Conservation (phyloP, 169 alveolate species). For the Plasmodium gaboni region DNA sequence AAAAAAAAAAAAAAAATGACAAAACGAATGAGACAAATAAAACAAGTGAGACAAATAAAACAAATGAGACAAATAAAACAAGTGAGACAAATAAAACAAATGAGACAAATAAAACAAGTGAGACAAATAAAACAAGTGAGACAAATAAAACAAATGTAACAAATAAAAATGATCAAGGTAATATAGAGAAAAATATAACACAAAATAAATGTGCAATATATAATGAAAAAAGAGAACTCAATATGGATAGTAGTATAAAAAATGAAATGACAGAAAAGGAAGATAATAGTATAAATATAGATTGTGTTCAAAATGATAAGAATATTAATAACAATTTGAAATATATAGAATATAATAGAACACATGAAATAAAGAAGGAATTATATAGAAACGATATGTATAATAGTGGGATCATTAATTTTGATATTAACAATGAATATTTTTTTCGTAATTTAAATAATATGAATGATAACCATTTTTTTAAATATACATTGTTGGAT, state of each 20-base stretch:
- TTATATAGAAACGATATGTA: neutral
- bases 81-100: neutral
- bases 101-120: neutral
- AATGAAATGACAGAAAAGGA: neutral
- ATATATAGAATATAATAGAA: neutral
- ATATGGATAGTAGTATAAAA: neutral
- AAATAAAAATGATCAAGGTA: no score
- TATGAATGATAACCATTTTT: neutral
- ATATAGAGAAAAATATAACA: no score
- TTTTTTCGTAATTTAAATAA: constrained; percentile 11
- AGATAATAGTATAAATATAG: neutral
- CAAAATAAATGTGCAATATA: no score
- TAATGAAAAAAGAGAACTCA: neutral
- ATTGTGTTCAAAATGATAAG: neutral
- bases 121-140: neutral
- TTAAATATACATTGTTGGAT: neutral
- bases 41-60: neutral
- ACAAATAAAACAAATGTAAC: no score
- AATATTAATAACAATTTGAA: neutral
- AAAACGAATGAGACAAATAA: neutral
- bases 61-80: neutral
- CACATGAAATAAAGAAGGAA: neutral
- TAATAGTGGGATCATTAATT: neutral
- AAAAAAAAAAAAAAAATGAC: neutral
- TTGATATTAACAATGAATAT: neutral